Evolutionary conservation across 768 basidiomycete genomes (phyloP).

Genomic region (Phlebiopsis flavidoalba): DNA sequence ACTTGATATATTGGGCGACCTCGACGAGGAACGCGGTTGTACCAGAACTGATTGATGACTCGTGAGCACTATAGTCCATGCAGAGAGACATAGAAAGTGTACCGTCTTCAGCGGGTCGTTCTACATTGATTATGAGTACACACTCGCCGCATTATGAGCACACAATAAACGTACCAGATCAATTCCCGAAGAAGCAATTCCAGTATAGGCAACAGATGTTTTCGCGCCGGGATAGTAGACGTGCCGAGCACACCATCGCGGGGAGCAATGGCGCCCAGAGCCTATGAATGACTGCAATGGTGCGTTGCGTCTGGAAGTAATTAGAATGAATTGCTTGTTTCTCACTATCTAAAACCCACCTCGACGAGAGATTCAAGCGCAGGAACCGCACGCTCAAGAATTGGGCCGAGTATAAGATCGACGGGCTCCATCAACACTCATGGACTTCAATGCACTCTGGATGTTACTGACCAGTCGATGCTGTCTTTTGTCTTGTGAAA

Average conservation of each 20-base stretch:
- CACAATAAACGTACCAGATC: conserved; percentile 54
- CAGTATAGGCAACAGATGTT: conserved; percentile 74
- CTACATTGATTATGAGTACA: conserved; percentile 26
- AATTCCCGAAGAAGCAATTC: conserved; percentile 79
- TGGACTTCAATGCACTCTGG: conserved; percentile 74
- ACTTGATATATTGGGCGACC: conserved; percentile 69
- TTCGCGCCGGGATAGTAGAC: conserved; percentile 80
- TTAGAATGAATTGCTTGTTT: background rate
- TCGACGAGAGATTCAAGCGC: conserved; percentile 87
- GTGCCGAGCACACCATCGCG: conserved; percentile 70
- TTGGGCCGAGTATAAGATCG: conserved; percentile 77
- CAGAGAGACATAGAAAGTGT: conserved; percentile 15
- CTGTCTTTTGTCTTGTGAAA: conserved; percentile 80
- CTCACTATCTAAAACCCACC: conserved; percentile 34
- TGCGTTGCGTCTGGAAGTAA: conserved; percentile 64
- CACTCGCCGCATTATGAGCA: background rate
- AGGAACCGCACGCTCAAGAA: conserved; percentile 80
- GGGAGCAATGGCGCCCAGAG: conserved; percentile 76
- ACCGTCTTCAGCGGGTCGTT: conserved; percentile 80
- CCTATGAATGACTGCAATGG: conserved; percentile 82
- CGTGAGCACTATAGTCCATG: conserved; percentile 9
- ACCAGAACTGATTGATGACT: conserved; percentile 49
- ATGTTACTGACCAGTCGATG: conserved; percentile 69
- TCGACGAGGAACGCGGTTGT: conserved; percentile 73
- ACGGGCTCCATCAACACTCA: conserved; percentile 82